These are phyloP conservation scores for Monosporascus sp. DNA, from an alignment of 2,329 filamentous ascomycete species.

Conservation along the genomic window DNA sequence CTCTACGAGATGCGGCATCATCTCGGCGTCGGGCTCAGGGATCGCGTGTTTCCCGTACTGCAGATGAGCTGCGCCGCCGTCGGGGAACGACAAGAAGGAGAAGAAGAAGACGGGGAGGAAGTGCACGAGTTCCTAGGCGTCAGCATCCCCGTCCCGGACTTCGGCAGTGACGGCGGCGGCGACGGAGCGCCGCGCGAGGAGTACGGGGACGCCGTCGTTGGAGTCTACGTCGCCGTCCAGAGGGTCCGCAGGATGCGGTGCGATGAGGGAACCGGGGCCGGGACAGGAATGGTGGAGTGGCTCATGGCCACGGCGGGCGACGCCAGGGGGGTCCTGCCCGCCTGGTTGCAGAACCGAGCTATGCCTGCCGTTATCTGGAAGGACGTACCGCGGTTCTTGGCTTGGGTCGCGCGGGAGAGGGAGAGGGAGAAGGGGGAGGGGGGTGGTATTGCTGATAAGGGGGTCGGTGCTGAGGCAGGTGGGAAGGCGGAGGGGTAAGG, in stretches of 20 bases:
- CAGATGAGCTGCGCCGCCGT: slow-evolving; percentile 49
- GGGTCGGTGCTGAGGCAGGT: neutral
- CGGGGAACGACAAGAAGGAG: slow-evolving; percentile 5
- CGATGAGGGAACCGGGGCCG: slow-evolving; percentile 11
- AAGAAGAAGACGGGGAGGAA: slow-evolving; percentile 16
- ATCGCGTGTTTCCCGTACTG: slow-evolving; percentile 62
- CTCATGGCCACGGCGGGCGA: slow-evolving; percentile 72
- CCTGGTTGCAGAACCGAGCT: slow-evolving; percentile 58
- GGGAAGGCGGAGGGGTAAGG: neutral
- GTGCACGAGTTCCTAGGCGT: slow-evolving; percentile 48
- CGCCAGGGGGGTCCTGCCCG: slow-evolving; percentile 61
- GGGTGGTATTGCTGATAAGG: neutral
- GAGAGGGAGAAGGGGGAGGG: slow-evolving; percentile 10
- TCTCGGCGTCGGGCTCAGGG: slow-evolving; percentile 52
- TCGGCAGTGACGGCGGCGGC: slow-evolving; percentile 24
- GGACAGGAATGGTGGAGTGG: slow-evolving; percentile 54
- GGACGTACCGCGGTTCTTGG: slow-evolving; percentile 64
- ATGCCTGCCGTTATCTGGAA: slow-evolving; percentile 60
- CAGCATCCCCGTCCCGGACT: slow-evolving; percentile 47
- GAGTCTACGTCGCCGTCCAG: slow-evolving; percentile 62
- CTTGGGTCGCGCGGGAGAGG: slow-evolving; percentile 51
- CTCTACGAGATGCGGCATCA: slow-evolving; percentile 63
- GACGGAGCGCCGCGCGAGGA: slow-evolving; percentile 18
- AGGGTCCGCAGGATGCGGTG: slow-evolving; percentile 41
- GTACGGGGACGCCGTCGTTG: slow-evolving; percentile 43